phyloP scores from a whole-genome alignment of 179 eudicot species.

The Drosera spatulata region DNA sequence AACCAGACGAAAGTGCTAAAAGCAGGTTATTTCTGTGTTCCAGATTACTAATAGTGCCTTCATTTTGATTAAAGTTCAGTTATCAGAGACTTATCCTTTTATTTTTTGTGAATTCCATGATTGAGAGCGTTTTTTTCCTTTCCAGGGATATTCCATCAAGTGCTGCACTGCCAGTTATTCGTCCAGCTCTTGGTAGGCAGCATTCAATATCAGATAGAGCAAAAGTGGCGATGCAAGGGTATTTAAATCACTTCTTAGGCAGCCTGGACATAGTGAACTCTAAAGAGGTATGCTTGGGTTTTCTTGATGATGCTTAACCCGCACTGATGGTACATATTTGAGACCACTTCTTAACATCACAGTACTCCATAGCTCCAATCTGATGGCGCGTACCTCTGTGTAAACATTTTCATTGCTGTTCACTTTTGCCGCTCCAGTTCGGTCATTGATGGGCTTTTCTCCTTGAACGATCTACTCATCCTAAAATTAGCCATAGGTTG shows the following conservation, averaged over 20 bases:
- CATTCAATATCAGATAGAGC: conserved; percentile 59
- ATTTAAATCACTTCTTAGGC: conserved; percentile 58
- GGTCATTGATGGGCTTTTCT: no score
- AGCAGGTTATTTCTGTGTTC: conserved; percentile 25
- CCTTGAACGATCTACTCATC: no score
- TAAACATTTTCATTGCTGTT: no score
- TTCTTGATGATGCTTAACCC: not conserved
- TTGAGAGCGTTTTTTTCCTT: conserved; percentile 47
- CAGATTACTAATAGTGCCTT: no score
- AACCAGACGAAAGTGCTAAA: conserved; percentile 10
- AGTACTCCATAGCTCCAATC: no score
- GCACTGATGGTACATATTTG: not conserved
- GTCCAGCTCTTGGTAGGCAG: conserved; percentile 63
- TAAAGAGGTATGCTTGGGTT: conserved; percentile 33
- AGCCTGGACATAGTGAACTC: conserved; percentile 62
- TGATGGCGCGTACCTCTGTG: no score
- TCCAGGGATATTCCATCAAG: conserved; percentile 76
- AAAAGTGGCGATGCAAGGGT: conserved; percentile 64
- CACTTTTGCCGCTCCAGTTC: no score
- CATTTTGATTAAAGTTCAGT: no score
- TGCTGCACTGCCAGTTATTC: conserved; percentile 66
- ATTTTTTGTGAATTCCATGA: conserved; percentile 5
- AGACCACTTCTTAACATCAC: no score
- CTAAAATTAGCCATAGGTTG: no score
- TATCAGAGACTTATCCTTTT: no score